phyloP scores from a whole-genome alignment of 352 stramenopile species.

The Phytophthora cactorum region DNA sequence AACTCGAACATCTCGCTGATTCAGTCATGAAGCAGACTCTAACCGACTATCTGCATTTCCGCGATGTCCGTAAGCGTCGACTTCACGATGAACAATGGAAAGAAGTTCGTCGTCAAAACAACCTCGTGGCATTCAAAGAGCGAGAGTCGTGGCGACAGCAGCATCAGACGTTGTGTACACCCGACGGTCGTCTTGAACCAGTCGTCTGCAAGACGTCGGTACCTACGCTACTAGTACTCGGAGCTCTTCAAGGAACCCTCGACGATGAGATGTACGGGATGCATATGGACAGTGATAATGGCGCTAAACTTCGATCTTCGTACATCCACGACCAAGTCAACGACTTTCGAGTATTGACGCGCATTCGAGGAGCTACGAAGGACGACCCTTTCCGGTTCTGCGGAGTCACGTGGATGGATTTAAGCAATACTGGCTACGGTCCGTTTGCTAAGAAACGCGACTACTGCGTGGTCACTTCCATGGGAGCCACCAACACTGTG shows the following conservation, averaged over 20 bases:
- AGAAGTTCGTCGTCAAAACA: slow-evolving; percentile 38
- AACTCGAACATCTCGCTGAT: slow-evolving; percentile 36
- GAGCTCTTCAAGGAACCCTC: slow-evolving; percentile 54
- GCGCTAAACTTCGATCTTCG: slow-evolving; percentile 43
- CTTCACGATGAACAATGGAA: slow-evolving; percentile 48
- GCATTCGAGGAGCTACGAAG: slow-evolving; percentile 33
- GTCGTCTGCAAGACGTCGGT: slow-evolving; percentile 33
- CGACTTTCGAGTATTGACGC: slow-evolving; percentile 44
- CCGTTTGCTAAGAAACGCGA: slow-evolving; percentile 41
- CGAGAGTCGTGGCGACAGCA: slow-evolving; percentile 36
- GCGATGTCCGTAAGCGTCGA: slow-evolving; percentile 36
- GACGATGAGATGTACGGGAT: slow-evolving; percentile 69
- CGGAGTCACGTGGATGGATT: slow-evolving; percentile 45
- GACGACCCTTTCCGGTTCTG: slow-evolving; percentile 47
- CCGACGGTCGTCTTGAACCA: slow-evolving; percentile 23
- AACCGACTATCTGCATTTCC: slow-evolving; percentile 40
- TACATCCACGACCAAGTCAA: slow-evolving; percentile 51
- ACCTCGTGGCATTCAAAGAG: slow-evolving; percentile 52
- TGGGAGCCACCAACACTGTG: slow-evolving; percentile 30
- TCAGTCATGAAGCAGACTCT: slow-evolving; percentile 39
- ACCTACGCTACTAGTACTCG: slow-evolving; percentile 41
- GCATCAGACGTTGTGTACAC: slow-evolving; percentile 27
- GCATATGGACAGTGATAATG: slow-evolving; percentile 36
- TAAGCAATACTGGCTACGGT: slow-evolving; percentile 30
- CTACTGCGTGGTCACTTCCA: slow-evolving; percentile 41